Evolutionary conservation across 78 protist genomes (phyloP).

Genomic region (Dictyostelium discoideum): DNA sequence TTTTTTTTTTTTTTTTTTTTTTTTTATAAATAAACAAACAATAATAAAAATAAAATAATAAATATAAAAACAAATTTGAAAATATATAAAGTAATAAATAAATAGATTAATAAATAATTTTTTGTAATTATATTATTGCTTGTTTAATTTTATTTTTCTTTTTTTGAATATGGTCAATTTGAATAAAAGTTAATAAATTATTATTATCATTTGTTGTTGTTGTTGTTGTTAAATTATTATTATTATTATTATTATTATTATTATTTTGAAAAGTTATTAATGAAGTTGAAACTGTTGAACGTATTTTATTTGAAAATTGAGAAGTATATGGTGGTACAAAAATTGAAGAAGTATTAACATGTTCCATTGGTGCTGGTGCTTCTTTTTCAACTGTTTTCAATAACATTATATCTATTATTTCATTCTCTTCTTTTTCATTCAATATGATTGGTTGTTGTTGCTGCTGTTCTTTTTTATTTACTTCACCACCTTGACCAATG

Average conservation of each 20-base stretch:
- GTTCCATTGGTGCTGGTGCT: background rate
- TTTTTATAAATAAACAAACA: too few relatives aligned
- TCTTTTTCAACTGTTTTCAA: background rate
- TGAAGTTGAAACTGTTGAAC: slow-evolving; percentile 1
- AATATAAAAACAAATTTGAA: background rate
- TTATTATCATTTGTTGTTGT: background rate
- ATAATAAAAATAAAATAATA: too few relatives aligned
- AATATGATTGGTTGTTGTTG: background rate
- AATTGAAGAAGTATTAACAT: slow-evolving; percentile 1
- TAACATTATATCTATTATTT: background rate
- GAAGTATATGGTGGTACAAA: slow-evolving; percentile 8
- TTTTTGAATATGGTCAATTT: background rate
- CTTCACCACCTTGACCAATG: too few relatives aligned
- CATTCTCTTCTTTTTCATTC: background rate
- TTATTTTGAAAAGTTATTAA: background rate
- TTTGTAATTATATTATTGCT: background rate
- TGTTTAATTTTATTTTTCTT: background rate
- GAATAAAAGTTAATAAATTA: background rate
- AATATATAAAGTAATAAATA: too few relatives aligned
- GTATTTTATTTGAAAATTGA: background rate
- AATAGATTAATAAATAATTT: too few relatives aligned
- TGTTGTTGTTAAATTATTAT: background rate
- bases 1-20: too few relatives aligned
- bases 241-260: background rate
- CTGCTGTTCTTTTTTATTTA: background rate